These are phyloP conservation scores for Ploettnerulaceae sp. DNA, from an alignment of 2,329 filamentous ascomycete genomes.

Conservation along the genomic window DNA sequence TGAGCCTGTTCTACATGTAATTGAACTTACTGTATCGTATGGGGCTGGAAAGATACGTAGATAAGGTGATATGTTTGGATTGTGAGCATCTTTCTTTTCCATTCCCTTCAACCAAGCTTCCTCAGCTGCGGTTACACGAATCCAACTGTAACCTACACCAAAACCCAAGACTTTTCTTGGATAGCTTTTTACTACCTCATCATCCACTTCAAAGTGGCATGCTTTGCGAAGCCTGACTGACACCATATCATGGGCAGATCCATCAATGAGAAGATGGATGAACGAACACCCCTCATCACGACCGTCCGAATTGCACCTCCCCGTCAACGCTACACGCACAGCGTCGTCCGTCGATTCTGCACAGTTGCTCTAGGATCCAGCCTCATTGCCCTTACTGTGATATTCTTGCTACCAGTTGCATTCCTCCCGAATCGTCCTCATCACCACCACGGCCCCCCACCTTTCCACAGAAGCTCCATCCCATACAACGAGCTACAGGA, in stretches of 20 bases:
- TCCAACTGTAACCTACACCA: too few relatives aligned
- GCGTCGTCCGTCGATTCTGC: conserved; percentile 60
- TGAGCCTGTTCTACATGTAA: neutral
- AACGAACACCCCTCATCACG: conserved; percentile 63
- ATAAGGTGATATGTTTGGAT: too few relatives aligned
- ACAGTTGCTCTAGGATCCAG: conserved; percentile 55
- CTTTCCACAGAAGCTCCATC: conserved; percentile 26
- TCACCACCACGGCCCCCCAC: conserved; percentile 34
- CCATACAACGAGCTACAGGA: conserved; percentile 48
- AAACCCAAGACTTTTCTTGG: neutral
- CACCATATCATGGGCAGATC: conserved; percentile 14
- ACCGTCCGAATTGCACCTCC: conserved; percentile 52
- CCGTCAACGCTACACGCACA: conserved; percentile 53
- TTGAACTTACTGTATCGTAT: too few relatives aligned
- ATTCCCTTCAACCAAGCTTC: too few relatives aligned
- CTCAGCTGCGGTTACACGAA: too few relatives aligned
- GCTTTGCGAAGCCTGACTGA: neutral
- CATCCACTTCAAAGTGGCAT: neutral
- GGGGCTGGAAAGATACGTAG: too few relatives aligned
- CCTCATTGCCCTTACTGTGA: conserved; percentile 37
- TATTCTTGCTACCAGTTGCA: conserved; percentile 46
- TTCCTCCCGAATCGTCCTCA: conserved; percentile 35
- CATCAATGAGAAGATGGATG: conserved; percentile 28
- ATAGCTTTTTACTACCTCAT: neutral
- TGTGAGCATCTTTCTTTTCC: too few relatives aligned